phyloP scores from a whole-genome alignment of 2,329 filamentous ascomycete genomes.

The Spiromastix sp. region DNA sequence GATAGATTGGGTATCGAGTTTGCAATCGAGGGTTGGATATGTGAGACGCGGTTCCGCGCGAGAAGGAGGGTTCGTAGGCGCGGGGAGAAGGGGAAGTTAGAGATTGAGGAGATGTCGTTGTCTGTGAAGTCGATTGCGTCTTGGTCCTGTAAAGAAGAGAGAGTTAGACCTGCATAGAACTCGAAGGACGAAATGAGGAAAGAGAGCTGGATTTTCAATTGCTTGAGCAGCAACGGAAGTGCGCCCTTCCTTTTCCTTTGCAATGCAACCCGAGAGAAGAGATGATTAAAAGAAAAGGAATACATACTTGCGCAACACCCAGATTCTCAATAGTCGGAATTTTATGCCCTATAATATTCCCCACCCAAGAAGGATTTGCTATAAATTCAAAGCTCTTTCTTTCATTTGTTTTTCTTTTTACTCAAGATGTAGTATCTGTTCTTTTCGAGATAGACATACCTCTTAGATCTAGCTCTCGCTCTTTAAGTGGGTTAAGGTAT shows the following conservation, averaged over 20 bases:
- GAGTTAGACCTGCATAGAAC: not conserved
- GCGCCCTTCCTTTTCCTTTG: not conserved
- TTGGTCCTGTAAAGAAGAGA: slow-evolving; percentile 54
- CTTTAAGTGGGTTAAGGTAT: slow-evolving; percentile 96
- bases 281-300: slow-evolving; percentile 2
- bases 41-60: slow-evolving; percentile 75
- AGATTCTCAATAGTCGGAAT: slow-evolving; percentile 97
- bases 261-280: not conserved
- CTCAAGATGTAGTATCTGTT: slow-evolving; percentile 76
- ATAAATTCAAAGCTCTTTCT: slow-evolving; percentile 79
- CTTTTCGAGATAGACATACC: slow-evolving; percentile 81
- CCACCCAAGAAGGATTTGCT: slow-evolving; percentile 41
- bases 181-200: slow-evolving; percentile 5
- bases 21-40: slow-evolving; percentile 65
- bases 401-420: slow-evolving; percentile 88
- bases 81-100: slow-evolving; percentile 86
- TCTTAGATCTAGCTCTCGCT: slow-evolving; percentile 98
- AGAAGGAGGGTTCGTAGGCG: slow-evolving; percentile 80
- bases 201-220: slow-evolving; percentile 1
- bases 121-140: slow-evolving; percentile 98
- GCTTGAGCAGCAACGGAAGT: slow-evolving; percentile 7
- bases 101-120: slow-evolving; percentile 84
- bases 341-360: slow-evolving; percentile 72
- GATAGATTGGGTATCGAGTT: slow-evolving; percentile 70
- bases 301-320: slow-evolving; percentile 78